Percentiles rank a stretch among this genome's conserved stretches.
phyloP scores from a whole-genome alignment of 768 basidiomycete genomes.

The Dentipellis fragilis region DNA sequence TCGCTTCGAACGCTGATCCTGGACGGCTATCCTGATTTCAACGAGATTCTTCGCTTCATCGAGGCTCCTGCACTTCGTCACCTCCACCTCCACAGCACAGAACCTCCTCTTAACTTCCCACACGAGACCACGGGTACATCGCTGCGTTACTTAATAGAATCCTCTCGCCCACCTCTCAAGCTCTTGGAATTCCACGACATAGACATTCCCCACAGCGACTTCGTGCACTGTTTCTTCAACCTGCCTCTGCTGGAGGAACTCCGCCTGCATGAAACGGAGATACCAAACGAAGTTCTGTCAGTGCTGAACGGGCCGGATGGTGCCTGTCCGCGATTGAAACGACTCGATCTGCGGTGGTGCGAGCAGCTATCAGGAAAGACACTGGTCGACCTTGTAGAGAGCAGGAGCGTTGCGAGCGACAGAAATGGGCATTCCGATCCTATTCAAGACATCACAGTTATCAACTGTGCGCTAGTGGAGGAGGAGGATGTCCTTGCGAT shows the following conservation, averaged over 20 bases:
- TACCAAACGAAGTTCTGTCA: conserved; percentile 35
- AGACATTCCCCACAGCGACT: conserved; percentile 29
- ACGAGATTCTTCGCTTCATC: conserved; percentile 19
- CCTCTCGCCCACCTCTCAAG: conserved; percentile 21
- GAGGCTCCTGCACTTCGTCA: conserved; percentile 26
- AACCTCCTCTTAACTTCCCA: conserved; percentile 22
- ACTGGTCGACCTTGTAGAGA: conserved; percentile 39
- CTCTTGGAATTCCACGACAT: conserved; percentile 41
- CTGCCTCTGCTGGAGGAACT: conserved; percentile 36
- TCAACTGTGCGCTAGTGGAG: conserved; percentile 48
- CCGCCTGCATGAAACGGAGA: conserved; percentile 48
- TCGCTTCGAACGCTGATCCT: conserved; percentile 22
- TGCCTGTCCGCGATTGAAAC: conserved; percentile 36
- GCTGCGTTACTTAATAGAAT: conserved; percentile 22
- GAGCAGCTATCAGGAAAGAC: conserved; percentile 40
- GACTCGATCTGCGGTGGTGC: conserved; percentile 53
- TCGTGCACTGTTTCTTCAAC: conserved; percentile 24
- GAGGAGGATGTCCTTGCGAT: conserved; percentile 44
- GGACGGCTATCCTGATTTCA: conserved; percentile 22
- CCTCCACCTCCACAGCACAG: conserved; percentile 33
- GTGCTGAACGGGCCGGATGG: conserved; percentile 28
- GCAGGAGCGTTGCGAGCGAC: conserved; percentile 19
- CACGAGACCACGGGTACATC: conserved; percentile 23
- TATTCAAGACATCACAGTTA: conserved; percentile 38
- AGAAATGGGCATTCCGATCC: conserved; percentile 10